Evolutionary conservation across 257 asterid species (phyloP).

Genomic region (Solanum appendiculatum): DNA sequence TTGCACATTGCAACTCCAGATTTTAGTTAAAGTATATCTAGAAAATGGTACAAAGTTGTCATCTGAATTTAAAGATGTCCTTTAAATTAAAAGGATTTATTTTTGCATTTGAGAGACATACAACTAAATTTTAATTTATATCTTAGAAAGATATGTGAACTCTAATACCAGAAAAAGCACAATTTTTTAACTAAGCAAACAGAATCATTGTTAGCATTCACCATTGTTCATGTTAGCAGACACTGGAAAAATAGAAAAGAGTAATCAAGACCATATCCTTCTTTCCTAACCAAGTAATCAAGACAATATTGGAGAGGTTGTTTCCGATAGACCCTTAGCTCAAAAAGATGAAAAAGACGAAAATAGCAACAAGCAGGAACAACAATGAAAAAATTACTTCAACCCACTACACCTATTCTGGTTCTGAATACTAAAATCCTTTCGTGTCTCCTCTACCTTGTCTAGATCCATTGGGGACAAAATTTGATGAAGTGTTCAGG

Average conservation of each 20-base stretch:
- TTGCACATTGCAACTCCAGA: background rate
- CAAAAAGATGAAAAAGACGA: background rate
- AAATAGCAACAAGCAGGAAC: background rate
- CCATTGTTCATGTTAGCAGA: background rate
- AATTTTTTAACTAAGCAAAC: background rate
- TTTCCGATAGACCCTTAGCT: no score
- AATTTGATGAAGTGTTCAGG: background rate
- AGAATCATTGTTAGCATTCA: background rate
- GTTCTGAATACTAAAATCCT: background rate
- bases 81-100: background rate
- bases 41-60: background rate
- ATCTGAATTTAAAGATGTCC: background rate
- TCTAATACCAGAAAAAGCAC: background rate
- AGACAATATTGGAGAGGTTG: background rate
- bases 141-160: background rate
- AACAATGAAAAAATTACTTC: background rate
- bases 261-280: background rate
- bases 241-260: background rate
- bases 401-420: background rate
- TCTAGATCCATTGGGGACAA: no score
- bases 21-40: background rate
- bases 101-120: background rate
- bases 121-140: background rate
- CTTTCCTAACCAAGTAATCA: background rate
- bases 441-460: no score